A percentile compares a stretch with the other conserved stretches of the same genome.
Evolutionary conservation across 768 basidiomycete genomes (phyloP).

Genomic region (Boletus pseudo-olivaceus): DNA sequence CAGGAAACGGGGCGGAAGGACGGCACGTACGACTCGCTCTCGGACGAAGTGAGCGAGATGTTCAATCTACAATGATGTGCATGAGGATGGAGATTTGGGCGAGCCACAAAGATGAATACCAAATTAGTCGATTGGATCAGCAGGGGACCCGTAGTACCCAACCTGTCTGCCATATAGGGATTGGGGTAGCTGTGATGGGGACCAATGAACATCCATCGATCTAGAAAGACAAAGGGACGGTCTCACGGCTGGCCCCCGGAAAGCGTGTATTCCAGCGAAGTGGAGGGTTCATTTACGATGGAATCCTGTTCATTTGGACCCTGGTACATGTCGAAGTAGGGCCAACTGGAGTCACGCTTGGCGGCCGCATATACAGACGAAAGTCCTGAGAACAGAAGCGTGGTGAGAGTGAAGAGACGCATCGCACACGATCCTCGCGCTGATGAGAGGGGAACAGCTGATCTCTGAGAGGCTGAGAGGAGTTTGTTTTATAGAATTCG

Average conservation of each 20-base stretch:
- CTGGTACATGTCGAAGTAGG: not conserved
- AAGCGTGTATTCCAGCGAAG: not conserved
- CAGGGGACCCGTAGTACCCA: not conserved
- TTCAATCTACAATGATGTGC: not conserved
- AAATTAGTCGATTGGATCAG: not conserved
- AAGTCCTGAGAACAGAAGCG: not conserved
- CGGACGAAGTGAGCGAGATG: not conserved
- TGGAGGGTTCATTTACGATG: not conserved
- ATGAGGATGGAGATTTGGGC: not conserved
- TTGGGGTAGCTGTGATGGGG: not conserved
- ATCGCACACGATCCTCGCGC: not conserved
- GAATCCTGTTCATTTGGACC: not conserved
- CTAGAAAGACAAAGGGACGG: not conserved
- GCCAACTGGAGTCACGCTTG: not conserved
- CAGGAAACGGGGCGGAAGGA: not conserved
- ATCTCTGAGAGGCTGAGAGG: not conserved
- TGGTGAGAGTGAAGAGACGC: not conserved
- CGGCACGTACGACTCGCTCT: not conserved
- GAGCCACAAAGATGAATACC: not conserved
- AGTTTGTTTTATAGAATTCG: not conserved
- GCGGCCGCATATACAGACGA: not conserved
- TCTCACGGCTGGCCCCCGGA: not conserved
- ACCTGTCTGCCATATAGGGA: not conserved
- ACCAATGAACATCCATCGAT: not conserved
- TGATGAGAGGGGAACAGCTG: not conserved